Evolutionary conservation across 1,284 basidiomycete genomes (phyloP).

Genomic region (Ceratobasidium sp.): DNA sequence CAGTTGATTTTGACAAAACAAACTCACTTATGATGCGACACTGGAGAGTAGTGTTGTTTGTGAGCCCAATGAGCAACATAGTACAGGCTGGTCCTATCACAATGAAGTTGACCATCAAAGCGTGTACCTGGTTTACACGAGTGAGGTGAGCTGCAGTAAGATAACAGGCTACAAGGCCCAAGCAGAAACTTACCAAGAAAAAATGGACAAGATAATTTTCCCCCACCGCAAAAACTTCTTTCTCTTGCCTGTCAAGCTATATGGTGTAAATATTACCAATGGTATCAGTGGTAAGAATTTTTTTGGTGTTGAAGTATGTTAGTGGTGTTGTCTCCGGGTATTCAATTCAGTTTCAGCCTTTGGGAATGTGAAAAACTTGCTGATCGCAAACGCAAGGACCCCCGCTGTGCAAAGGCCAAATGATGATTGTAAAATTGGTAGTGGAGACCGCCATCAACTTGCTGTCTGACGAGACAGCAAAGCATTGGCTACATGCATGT

Average conservation of each 20-base stretch:
- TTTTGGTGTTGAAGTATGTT: not conserved
- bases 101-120: not conserved
- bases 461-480: not conserved
- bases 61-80: too few species aligned
- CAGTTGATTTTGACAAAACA: too few species aligned
- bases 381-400: not conserved
- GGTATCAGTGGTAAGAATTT: not conserved
- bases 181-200: not conserved
- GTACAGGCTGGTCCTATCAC: too few species aligned
- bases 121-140: not conserved
- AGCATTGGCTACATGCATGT: not conserved
- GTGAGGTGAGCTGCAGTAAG: not conserved
- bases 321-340: not conserved
- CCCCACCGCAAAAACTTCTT: not conserved
- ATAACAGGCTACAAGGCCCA: too few species aligned
- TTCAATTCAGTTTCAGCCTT: not conserved
- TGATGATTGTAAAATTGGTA: not conserved
- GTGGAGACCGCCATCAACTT: not conserved
- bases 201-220: not conserved
- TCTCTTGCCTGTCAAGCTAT: not conserved
- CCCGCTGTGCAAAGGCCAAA: not conserved
- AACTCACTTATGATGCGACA: too few species aligned
- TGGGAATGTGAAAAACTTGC: not conserved
- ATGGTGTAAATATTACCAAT: not conserved
- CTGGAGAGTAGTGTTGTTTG: too few species aligned